phyloP scores from a whole-genome alignment of 2,329 filamentous ascomycete species.

The Zalaria obscura region DNA sequence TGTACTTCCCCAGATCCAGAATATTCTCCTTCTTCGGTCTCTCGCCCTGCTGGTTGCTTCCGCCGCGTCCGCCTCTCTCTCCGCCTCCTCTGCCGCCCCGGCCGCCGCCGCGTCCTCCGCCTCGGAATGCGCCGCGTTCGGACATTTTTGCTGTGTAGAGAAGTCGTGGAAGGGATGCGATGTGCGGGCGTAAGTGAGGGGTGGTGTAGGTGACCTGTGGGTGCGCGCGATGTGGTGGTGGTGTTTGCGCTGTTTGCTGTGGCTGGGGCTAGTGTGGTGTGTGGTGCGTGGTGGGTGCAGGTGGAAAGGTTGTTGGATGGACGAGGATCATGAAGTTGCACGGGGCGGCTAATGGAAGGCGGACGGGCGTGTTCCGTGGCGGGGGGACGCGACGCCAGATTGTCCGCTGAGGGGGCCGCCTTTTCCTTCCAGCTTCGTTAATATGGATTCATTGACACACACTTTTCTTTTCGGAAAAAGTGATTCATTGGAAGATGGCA shows the following conservation, averaged over 20 bases:
- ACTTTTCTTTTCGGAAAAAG: no score
- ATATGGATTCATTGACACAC: no score
- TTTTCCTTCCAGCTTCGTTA: no score
- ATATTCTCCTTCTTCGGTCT: conserved; percentile 98
- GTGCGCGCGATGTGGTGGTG: not conserved
- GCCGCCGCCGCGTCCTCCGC: conserved; percentile 28
- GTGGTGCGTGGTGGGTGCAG: not conserved
- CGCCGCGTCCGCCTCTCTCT: conserved; percentile 19
- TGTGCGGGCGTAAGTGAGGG: not conserved
- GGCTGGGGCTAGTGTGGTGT: not conserved
- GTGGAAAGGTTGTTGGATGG: not conserved
- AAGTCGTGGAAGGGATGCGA: not conserved
- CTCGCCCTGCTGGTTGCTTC: conserved; percentile 15
- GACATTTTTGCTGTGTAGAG: conserved; percentile 27
- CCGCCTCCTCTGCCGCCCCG: conserved; percentile 28
- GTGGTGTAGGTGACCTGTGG: not conserved
- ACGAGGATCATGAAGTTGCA: no score
- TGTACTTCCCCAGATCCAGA: conserved; percentile 85
- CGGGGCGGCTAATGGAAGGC: no score
- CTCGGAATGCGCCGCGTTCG: conserved; percentile 39
- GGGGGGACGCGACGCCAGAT: no score
- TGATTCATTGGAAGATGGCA: no score
- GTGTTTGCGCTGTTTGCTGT: not conserved
- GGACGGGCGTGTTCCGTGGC: no score
- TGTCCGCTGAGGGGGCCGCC: no score